Conservation (phyloP, 2,329 filamentous ascomycete genomes). For the Cordyceps cateniannulata region DNA sequence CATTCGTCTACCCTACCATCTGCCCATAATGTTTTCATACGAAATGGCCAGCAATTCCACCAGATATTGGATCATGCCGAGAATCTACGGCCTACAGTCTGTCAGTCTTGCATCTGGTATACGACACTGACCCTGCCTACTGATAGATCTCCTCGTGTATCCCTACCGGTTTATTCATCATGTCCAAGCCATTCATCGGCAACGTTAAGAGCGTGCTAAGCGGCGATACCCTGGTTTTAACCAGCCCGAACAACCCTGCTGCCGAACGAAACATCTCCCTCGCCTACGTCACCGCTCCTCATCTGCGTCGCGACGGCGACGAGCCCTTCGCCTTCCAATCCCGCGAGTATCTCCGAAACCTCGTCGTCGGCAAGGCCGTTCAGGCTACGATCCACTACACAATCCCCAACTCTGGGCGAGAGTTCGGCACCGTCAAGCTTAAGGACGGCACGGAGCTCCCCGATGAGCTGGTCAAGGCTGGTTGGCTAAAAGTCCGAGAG, state of each 20-base stretch:
- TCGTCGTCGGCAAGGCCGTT: conserved; percentile 79
- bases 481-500: conserved; percentile 89
- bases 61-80: not conserved
- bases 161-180: conserved; percentile 25
- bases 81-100: not conserved
- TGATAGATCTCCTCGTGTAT: conserved; percentile 15
- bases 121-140: not conserved
- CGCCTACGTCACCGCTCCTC: conserved; percentile 85
- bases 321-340: conserved; percentile 92
- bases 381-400: conserved; percentile 83
- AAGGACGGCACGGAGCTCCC: conserved; percentile 72
- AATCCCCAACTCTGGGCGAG: conserved; percentile 75
- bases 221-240: conserved; percentile 83
- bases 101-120: not conserved
- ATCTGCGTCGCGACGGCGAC: conserved; percentile 81
- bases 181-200: conserved; percentile 53
- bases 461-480: conserved; percentile 76
- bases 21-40: not conserved
- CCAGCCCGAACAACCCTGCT: conserved; percentile 71
- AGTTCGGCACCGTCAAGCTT: conserved; percentile 78
- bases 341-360: conserved; percentile 80
- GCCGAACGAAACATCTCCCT: conserved; percentile 84
- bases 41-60: not conserved
- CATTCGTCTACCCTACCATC: not conserved
- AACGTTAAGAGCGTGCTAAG: conserved; percentile 92